phyloP scores from a whole-genome alignment of 345 rosid species.

The Citropsis articulata region DNA sequence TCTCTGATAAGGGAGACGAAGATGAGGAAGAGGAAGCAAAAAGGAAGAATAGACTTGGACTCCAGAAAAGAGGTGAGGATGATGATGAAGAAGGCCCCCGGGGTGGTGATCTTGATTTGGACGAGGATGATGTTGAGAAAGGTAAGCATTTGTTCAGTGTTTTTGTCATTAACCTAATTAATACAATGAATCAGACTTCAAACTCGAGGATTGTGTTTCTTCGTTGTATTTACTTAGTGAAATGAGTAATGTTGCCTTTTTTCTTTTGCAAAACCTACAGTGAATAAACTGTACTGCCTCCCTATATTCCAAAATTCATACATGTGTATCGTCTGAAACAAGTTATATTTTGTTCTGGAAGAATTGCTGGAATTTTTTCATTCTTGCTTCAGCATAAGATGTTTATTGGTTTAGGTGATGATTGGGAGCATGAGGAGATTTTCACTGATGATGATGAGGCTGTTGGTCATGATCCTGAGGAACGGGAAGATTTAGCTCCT shows the following conservation, averaged over 20 bases:
- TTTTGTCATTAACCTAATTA: not conserved
- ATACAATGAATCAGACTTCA: not conserved
- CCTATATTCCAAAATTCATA: not conserved
- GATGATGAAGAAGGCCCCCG: conserved; percentile 94
- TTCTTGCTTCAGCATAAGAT: conserved; percentile 1
- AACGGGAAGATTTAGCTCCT: conserved; percentile 90
- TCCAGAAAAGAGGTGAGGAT: conserved; percentile 60
- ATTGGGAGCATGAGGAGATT: conserved; percentile 99
- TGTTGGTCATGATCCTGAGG: conserved; percentile 87
- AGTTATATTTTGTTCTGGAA: not conserved
- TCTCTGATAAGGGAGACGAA: conserved; percentile 85
- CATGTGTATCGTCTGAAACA: not conserved
- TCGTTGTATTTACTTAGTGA: not conserved
- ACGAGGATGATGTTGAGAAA: conserved; percentile 93
- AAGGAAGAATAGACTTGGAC: conserved; percentile 86
- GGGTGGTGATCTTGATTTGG: conserved; percentile 92
- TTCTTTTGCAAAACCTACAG: not conserved
- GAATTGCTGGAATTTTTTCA: not conserved
- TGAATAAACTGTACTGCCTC: not conserved
- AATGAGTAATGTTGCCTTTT: not conserved
- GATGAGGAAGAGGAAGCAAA: conserved; percentile 91
- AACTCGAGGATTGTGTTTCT: not conserved
- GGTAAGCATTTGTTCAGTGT: conserved; percentile 43
- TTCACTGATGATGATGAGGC: conserved; percentile 99
- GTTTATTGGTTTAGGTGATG: conserved; percentile 64